A percentile compares a stretch with the other conserved stretches of the same genome.
Evolutionary conservation across 306 rosid genomes (phyloP).

Genomic region (Cicer judaicum): DNA sequence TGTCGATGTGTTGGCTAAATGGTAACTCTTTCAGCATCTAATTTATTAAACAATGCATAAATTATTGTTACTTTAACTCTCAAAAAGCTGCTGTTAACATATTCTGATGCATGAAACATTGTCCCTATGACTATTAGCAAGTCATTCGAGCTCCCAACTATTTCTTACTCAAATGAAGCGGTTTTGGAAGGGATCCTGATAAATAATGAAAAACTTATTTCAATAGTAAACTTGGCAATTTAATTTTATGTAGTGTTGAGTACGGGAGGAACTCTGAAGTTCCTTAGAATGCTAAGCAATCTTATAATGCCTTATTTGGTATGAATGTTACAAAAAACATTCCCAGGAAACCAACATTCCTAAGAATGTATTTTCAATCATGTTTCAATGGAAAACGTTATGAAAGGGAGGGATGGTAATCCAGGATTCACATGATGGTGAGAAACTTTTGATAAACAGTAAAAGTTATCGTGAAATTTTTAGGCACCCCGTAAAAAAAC

Average conservation of each 20-base stretch:
- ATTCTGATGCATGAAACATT: neutral
- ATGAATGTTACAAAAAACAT: neutral
- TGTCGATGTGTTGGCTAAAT: constrained; percentile 82
- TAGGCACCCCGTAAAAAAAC: no score
- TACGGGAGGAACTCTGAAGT: neutral
- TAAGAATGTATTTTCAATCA: neutral
- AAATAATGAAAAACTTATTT: neutral
- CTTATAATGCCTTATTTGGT: neutral
- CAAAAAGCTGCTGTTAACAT: neutral
- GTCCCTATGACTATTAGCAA: neutral
- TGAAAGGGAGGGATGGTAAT: no score
- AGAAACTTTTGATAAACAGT: no score
- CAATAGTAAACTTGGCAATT: constrained; percentile 4
- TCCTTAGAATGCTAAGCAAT: neutral
- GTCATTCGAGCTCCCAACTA: neutral
- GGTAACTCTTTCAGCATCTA: constrained; percentile 52
- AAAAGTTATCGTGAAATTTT: no score
- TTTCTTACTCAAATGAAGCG: constrained; percentile 14
- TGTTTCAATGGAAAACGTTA: no score
- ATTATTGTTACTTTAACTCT: constrained; percentile 8
- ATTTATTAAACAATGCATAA: constrained; percentile 7
- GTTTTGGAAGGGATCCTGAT: neutral
- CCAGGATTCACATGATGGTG: no score
- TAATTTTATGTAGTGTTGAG: neutral
- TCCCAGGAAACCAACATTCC: neutral